phyloP scores from a whole-genome alignment of 2,329 filamentous ascomycete species.

The Colletotrichum paranaense region DNA sequence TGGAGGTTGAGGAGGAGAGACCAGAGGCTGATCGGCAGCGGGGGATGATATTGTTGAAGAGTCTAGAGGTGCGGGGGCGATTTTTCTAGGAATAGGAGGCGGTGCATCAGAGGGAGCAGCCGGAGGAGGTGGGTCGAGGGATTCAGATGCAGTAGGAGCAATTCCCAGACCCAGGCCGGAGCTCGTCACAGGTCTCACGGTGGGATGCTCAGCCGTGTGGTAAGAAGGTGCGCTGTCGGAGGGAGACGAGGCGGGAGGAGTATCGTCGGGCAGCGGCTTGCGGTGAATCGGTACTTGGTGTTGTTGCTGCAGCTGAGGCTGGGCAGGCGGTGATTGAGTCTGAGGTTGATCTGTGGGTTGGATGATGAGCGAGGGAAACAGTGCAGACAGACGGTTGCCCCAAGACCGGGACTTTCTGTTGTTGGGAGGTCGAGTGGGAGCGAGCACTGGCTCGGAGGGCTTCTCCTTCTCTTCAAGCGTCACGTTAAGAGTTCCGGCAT shows the following conservation, averaged over 20 bases:
- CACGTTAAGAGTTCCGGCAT: background rate
- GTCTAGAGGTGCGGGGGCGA: slow-evolving; percentile 8
- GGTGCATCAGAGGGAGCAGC: slow-evolving; percentile 31
- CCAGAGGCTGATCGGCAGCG: slow-evolving; percentile 6
- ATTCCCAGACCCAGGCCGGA: slow-evolving; percentile 21
- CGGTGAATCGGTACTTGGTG: slow-evolving; percentile 36
- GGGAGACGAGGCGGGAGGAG: slow-evolving; percentile 17
- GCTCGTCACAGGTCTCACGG: slow-evolving; percentile 22
- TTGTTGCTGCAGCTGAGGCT: slow-evolving; percentile 33
- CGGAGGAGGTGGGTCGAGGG: slow-evolving; percentile 17
- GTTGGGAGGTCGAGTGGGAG: slow-evolving; percentile 25
- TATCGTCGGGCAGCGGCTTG: slow-evolving; percentile 35
- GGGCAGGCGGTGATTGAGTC: slow-evolving; percentile 27
- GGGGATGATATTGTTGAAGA: background rate
- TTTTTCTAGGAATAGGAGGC: slow-evolving; percentile 25
- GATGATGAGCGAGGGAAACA: slow-evolving; percentile 52
- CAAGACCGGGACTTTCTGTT: slow-evolving; percentile 49
- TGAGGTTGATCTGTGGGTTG: slow-evolving; percentile 44
- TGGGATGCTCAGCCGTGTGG: slow-evolving; percentile 17
- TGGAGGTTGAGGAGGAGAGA: slow-evolving; percentile 15
- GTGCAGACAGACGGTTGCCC: slow-evolving; percentile 49
- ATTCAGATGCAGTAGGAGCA: slow-evolving; percentile 5
- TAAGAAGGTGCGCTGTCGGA: slow-evolving; percentile 32
- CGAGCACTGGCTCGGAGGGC: slow-evolving; percentile 35
- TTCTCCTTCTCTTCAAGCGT: slow-evolving; percentile 27